Conservation (phyloP, 805 yeast genomes). For the Brettanomyces sp. region DNA sequence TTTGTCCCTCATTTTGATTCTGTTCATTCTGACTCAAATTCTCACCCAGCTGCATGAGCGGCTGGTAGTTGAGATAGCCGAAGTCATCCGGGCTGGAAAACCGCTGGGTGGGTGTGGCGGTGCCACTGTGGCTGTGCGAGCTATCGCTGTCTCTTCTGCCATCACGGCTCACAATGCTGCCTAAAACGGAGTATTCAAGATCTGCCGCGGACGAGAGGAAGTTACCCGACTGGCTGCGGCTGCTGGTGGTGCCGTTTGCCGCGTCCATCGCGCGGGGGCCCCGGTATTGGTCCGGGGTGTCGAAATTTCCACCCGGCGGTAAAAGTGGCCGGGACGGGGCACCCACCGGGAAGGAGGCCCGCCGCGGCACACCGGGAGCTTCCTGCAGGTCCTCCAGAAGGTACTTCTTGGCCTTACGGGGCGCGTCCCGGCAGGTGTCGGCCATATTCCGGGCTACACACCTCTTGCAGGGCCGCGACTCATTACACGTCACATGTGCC, state of each 20-base stretch:
- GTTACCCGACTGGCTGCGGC: constrained; percentile 10
- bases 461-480: constrained; percentile 51
- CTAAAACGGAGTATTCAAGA: constrained; percentile 60
- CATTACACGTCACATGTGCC: constrained; percentile 89
- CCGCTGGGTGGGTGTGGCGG: constrained; percentile 7
- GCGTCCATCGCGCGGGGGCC: neutral
- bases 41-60: constrained; percentile 11
- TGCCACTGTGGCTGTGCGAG: neutral
- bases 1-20: neutral
- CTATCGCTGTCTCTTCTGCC: neutral
- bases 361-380: neutral
- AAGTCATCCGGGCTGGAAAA: constrained; percentile 23
- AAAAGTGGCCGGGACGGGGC: too few relatives aligned
- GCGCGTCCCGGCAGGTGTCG: constrained; percentile 78
- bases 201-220: constrained; percentile 67
- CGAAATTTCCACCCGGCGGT: too few relatives aligned
- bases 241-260: neutral
- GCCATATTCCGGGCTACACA: constrained; percentile 65
- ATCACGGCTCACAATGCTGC: constrained; percentile 51
- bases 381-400: constrained; percentile 46
- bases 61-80: constrained; percentile 18
- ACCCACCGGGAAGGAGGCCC: too few relatives aligned
- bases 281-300: too few relatives aligned
- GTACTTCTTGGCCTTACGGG: constrained; percentile 78
- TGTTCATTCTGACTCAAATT: constrained; percentile 1